Conservation (phyloP, 2,329 filamentous ascomycete genomes). For the Aphanocladium album region DNA sequence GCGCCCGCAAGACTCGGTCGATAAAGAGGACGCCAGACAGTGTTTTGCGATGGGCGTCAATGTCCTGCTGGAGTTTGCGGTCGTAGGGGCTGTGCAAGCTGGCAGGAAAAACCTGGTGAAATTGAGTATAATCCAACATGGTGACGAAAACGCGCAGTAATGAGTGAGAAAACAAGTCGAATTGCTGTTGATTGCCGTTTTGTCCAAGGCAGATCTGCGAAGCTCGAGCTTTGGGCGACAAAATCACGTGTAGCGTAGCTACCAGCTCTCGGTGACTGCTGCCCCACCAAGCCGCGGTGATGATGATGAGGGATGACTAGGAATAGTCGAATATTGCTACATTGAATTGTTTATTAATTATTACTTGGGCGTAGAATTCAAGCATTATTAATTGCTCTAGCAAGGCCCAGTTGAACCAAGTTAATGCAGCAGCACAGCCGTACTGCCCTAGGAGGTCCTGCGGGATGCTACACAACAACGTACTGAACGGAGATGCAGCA, state of each 20-base stretch:
- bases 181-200: slow-evolving; percentile 32
- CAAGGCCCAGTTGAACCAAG: too few relatives aligned
- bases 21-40: slow-evolving; percentile 71
- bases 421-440: too few relatives aligned
- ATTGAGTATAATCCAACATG: slow-evolving; percentile 58
- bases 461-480: neutral
- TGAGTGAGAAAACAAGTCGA: neutral
- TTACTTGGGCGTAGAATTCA: too few relatives aligned
- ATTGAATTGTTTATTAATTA: neutral
- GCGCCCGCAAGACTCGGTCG: slow-evolving; percentile 66
- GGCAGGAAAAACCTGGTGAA: slow-evolving; percentile 62
- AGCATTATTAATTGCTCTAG: too few relatives aligned
- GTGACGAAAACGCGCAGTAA: neutral
- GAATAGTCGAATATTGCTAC: neutral
- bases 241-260: slow-evolving; percentile 5
- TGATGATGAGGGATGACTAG: neutral
- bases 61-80: slow-evolving; percentile 54
- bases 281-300: neutral
- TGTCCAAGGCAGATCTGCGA: neutral
- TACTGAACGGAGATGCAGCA: neutral
- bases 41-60: slow-evolving; percentile 60
- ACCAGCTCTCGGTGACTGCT: neutral
- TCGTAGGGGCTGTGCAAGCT: slow-evolving; percentile 58
- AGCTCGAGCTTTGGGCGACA: slow-evolving; percentile 6
- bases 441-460: neutral